These are phyloP conservation scores for Strobilomyces dryophilus DNA, from an alignment of 768 basidiomycete genomes.

Conservation along the genomic window DNA sequence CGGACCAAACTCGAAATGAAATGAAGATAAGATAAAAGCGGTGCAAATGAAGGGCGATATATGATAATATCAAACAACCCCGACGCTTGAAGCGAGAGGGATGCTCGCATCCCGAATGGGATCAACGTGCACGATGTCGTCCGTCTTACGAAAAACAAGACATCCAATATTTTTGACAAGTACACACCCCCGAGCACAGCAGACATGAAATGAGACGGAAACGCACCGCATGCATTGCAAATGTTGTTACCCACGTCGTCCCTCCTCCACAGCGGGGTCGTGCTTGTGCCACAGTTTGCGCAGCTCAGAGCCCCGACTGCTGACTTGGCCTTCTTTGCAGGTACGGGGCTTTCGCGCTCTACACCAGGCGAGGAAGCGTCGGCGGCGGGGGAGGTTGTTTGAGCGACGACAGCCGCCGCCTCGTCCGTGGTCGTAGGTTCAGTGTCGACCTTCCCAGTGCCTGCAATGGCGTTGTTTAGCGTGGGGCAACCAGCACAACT, in stretches of 20 bases:
- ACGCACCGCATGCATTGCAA: conserved; percentile 91
- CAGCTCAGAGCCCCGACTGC: conserved; percentile 76
- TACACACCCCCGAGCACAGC: conserved; percentile 22
- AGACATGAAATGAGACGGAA: conserved; percentile 25
- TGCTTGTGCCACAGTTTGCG: conserved; percentile 85
- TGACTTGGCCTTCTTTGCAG: conserved; percentile 32
- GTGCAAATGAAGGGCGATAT: conserved; percentile 18
- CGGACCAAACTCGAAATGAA: conserved; percentile 1
- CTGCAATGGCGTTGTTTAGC: conserved; percentile 77
- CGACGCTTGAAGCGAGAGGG: conserved; percentile 17
- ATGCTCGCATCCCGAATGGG: conserved; percentile 17
- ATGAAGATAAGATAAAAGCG: conserved; percentile 25
- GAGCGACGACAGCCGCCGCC: conserved; percentile 14
- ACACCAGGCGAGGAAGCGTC: conserved; percentile 34
- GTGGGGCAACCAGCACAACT: conserved; percentile 96
- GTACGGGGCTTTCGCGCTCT: conserved; percentile 28
- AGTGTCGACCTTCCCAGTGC: conserved; percentile 39
- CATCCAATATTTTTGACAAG: conserved; percentile 5
- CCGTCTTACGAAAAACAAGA: conserved; percentile 20
- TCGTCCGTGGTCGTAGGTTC: conserved; percentile 30
- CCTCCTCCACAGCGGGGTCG: conserved; percentile 86
- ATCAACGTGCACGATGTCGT: conserved; percentile 20
- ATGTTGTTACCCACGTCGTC: conserved; percentile 91
- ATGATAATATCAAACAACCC: conserved; percentile 10
- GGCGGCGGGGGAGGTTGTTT: conserved; percentile 26